Evolutionary conservation across 441 rosid species (phyloP).

Genomic region (Croton setiger): DNA sequence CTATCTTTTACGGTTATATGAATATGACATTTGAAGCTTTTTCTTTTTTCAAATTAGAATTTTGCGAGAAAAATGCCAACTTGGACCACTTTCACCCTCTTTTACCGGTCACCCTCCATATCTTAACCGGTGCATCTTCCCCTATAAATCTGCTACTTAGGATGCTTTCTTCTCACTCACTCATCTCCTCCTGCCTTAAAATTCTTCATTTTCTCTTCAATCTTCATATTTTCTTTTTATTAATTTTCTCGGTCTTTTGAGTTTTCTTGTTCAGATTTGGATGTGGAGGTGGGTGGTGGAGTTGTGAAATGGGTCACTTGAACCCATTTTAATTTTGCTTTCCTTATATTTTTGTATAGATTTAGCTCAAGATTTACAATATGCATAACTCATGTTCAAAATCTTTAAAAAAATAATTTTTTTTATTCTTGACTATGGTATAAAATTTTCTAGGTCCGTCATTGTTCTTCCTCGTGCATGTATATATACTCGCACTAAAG

Average conservation of each 20-base stretch:
- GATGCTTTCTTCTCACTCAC: background rate
- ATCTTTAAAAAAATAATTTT: no score
- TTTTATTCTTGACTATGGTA: no score
- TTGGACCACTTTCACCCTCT: background rate
- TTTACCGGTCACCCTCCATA: slow-evolving; percentile 15
- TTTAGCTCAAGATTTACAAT: no score
- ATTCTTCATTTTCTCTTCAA: background rate
- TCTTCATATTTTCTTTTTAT: background rate
- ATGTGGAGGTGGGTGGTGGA: no score
- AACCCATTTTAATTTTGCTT: no score
- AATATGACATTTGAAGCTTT: slow-evolving; percentile 5
- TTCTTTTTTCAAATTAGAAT: background rate
- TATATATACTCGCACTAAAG: no score
- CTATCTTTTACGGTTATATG: background rate
- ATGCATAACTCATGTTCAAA: no score
- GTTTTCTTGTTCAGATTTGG: no score
- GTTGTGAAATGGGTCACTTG: no score
- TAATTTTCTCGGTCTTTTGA: background rate
- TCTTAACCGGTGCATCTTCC: slow-evolving; percentile 14
- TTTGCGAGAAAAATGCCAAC: slow-evolving; percentile 12
- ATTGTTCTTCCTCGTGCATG: no score
- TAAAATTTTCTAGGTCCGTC: no score
- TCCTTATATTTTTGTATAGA: no score
- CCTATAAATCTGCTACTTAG: slow-evolving; percentile 7
- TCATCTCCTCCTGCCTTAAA: background rate